Conservation (phyloP, 2,329 filamentous ascomycete species). For the Dactylella cylindrospora region DNA sequence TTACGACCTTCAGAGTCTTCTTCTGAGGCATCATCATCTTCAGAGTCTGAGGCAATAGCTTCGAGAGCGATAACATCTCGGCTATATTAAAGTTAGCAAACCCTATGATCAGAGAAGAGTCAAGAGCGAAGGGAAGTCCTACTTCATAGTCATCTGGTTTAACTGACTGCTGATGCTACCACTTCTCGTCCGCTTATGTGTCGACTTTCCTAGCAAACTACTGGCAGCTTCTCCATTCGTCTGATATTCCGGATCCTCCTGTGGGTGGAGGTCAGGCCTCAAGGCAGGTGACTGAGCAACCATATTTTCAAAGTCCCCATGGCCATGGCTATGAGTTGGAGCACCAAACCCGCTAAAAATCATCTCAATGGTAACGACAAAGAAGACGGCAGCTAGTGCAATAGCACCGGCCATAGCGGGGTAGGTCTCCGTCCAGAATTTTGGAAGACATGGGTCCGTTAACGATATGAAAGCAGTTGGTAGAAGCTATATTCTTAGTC, state of each 20-base stretch:
- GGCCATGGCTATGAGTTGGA: slow-evolving; percentile 27
- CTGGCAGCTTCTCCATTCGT: slow-evolving; percentile 37
- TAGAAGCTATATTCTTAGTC: slow-evolving; percentile 54
- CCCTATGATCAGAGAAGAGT: not conserved
- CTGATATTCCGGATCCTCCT: slow-evolving; percentile 38
- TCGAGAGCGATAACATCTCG: slow-evolving; percentile 30
- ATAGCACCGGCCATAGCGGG: slow-evolving; percentile 77
- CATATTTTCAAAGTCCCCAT: slow-evolving; percentile 40
- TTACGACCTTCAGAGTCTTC: slow-evolving; percentile 19
- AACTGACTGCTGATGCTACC: slow-evolving; percentile 46
- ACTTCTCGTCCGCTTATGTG: slow-evolving; percentile 43
- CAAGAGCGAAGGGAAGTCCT: not conserved
- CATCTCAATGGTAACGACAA: slow-evolving; percentile 84
- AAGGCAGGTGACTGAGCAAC: slow-evolving; percentile 30
- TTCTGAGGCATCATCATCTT: slow-evolving; percentile 33
- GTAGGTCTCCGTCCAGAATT: slow-evolving; percentile 78
- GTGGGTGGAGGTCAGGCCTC: slow-evolving; percentile 25
- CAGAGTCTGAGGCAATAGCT: slow-evolving; percentile 27
- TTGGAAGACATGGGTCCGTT: slow-evolving; percentile 68
- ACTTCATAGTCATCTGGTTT: slow-evolving; percentile 39
- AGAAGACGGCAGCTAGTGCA: slow-evolving; percentile 76
- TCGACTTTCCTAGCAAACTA: slow-evolving; percentile 34
- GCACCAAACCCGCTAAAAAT: slow-evolving; percentile 60
- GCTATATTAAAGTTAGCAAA: slow-evolving; percentile 5
- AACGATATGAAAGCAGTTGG: slow-evolving; percentile 64